These are phyloP conservation scores for Solanum chaucha DNA, from an alignment of 257 asterid genomes.

Conservation along the genomic window DNA sequence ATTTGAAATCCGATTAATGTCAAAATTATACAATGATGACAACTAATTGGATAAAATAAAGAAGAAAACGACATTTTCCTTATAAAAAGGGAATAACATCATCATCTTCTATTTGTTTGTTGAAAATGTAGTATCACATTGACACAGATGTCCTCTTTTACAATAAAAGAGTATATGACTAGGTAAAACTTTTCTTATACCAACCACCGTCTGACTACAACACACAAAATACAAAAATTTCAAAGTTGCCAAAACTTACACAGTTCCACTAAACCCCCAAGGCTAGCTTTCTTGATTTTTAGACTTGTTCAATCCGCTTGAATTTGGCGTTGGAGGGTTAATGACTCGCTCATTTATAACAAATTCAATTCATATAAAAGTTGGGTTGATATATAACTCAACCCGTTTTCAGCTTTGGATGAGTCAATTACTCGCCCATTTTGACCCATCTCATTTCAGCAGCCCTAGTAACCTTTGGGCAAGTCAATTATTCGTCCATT, in stretches of 20 bases:
- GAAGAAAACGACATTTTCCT: neutral
- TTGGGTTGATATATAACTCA: neutral
- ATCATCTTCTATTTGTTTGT: neutral
- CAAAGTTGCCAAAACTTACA: neutral
- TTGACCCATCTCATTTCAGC: neutral
- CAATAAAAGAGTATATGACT: slow-evolving; percentile 9
- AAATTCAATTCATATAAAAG: neutral
- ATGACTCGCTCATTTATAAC: neutral
- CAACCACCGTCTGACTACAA: slow-evolving; percentile 20
- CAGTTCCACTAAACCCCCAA: neutral
- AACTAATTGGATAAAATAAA: neutral
- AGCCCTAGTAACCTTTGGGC: neutral
- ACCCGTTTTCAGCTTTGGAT: neutral
- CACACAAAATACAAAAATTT: slow-evolving; percentile 1
- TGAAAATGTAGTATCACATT: neutral
- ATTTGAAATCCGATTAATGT: neutral
- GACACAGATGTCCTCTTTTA: slow-evolving; percentile 13
- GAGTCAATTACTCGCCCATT: neutral
- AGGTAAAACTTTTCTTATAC: slow-evolving; percentile 6
- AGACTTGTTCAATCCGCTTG: neutral
- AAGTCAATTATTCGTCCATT: neutral
- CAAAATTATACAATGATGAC: neutral
- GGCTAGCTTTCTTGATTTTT: neutral
- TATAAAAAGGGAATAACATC: neutral
- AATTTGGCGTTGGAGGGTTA: neutral